Conservation (phyloP, 306 rosid species). For the Acacia crassicarpa region DNA sequence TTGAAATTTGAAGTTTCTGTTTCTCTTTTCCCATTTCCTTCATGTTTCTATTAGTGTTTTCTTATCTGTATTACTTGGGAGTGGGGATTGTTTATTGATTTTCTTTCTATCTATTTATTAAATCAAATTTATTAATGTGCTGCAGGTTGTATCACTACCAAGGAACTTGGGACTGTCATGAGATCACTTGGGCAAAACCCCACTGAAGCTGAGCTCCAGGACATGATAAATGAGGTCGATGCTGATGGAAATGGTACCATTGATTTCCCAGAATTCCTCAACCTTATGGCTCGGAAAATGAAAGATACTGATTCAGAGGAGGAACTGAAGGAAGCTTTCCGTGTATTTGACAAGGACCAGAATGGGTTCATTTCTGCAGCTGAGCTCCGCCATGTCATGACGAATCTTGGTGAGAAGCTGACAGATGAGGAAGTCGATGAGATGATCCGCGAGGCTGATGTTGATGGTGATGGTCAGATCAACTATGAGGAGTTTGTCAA, state of each 20-base stretch:
- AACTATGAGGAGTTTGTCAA: slow-evolving; percentile 60
- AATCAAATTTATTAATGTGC: not conserved
- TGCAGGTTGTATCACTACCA: slow-evolving; percentile 56
- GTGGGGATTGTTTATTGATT: not conserved
- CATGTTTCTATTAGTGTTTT: not conserved
- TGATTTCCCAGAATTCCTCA: slow-evolving; percentile 53
- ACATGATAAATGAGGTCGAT: slow-evolving; percentile 62
- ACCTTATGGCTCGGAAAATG: slow-evolving; percentile 63
- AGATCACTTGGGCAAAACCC: slow-evolving; percentile 63
- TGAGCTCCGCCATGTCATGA: slow-evolving; percentile 61
- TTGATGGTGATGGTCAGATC: slow-evolving; percentile 59
- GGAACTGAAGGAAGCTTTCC: slow-evolving; percentile 63
- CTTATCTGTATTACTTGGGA: not conserved
- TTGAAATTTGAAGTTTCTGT: not conserved
- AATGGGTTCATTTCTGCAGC: slow-evolving; percentile 63
- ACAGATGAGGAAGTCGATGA: slow-evolving; percentile 58
- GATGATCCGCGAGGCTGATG: slow-evolving; percentile 67
- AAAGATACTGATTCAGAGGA: slow-evolving; percentile 57
- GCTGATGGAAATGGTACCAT: slow-evolving; percentile 57
- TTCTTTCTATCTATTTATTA: not conserved
- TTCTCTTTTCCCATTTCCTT: not conserved
- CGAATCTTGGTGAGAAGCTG: slow-evolving; percentile 63
- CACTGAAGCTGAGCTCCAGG: slow-evolving; percentile 58
- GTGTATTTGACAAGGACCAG: slow-evolving; percentile 60
- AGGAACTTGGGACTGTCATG: slow-evolving; percentile 62